Base-by-base conservation (phyloP, 2,329 filamentous ascomycete genomes). In the Colletotrichum sansevieriae region DNA sequence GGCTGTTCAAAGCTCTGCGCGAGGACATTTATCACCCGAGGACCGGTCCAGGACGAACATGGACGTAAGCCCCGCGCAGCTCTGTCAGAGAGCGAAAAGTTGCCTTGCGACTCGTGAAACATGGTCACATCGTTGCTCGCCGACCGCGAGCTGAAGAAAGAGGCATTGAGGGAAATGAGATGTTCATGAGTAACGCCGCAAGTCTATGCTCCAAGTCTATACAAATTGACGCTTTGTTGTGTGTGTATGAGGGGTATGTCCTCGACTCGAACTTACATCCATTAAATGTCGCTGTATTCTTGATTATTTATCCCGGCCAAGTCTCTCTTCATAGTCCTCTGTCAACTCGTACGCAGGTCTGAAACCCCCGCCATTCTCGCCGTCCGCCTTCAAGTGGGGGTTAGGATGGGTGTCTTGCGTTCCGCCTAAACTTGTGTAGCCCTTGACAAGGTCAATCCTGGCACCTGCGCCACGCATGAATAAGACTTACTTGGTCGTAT, bases 341-440 rank as follows among this genome's bases (percentile, higher is more conserved):
- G 87, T 84, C 73, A 96, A 80, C 77, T 93, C 91, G 76, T 94
- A 95, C 0, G 93, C 93, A 1, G 93, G 93, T 58, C 88, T 83
- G 76, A 92, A 95, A 6, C 72, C 77, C 2, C 66, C 75, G n/a
- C 71, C 71, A 15, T 75, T 77, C 43, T 75, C 75, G 15, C 75
- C 75, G 12, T 75, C 77, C 59, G 72, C 74, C 71, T 83, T 86
- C 74, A 97, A 80, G 41, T 87, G 88, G 10, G 96, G 96, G 76
- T 99, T 99, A 0, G 94, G 95, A 72, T 92, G 88, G 2, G 96
- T 99, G 80, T 99, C 94, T 64, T 89, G 90, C 25, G 90, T 94
- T 3, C 96, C 95, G 20, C 96, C 96, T n/a, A 99, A 84, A 71
- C 92, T 95, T 3, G 96, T 97, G 80, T 96, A 98, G 10, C 95